Percentiles rank a stretch among this genome's conserved stretches.
Conservation (phyloP, 495 filamentous ascomycete species). For the Friedmanniomyces simplex region DNA sequence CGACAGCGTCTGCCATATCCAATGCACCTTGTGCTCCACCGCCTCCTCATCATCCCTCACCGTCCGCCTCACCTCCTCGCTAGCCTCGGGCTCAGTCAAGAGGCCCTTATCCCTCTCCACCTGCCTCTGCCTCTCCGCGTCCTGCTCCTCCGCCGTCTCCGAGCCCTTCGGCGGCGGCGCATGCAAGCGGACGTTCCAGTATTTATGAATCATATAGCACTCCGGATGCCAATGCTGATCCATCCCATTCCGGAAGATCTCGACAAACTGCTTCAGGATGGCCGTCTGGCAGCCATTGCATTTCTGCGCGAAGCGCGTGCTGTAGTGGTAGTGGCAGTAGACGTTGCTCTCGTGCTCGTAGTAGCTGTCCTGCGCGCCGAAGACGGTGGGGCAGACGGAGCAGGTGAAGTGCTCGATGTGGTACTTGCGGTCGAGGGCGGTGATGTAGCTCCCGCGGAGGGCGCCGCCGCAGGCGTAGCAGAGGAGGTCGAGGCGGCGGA, state of each 20-base stretch:
- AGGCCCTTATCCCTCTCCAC: slow-evolving; percentile 15
- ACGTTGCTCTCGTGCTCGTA: slow-evolving; percentile 96
- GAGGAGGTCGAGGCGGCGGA: slow-evolving; percentile 79
- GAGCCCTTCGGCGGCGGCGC: slow-evolving; percentile 39
- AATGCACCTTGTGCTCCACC: slow-evolving; percentile 96
- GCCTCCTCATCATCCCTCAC: slow-evolving; percentile 80
- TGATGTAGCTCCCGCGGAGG: slow-evolving; percentile 95
- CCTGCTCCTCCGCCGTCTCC: slow-evolving; percentile 50
- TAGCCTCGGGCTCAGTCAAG: slow-evolving; percentile 49
- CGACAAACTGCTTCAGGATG: slow-evolving; percentile 99
- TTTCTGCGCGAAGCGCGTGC: slow-evolving; percentile 88
- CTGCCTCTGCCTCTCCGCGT: slow-evolving; percentile 45
- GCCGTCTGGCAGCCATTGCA: slow-evolving; percentile 95
- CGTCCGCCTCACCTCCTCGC: slow-evolving; percentile 59
- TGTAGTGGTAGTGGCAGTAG: slow-evolving; percentile 99
- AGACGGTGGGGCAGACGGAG: slow-evolving; percentile 91
- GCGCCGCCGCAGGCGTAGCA: slow-evolving; percentile 90
- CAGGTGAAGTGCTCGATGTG: slow-evolving; percentile 99
- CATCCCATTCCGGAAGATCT: slow-evolving; percentile 93
- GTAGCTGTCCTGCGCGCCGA: slow-evolving; percentile 95
- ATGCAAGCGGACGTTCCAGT: slow-evolving; percentile 93
- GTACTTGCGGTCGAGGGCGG: slow-evolving; percentile 92
- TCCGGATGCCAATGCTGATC: slow-evolving; percentile 99
- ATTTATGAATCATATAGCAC: slow-evolving; percentile 99
- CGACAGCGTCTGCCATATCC: slow-evolving; percentile 95